These are phyloP conservation scores for Flaveria linearis DNA, from an alignment of 129 eudicot species.

Conservation along the genomic window DNA sequence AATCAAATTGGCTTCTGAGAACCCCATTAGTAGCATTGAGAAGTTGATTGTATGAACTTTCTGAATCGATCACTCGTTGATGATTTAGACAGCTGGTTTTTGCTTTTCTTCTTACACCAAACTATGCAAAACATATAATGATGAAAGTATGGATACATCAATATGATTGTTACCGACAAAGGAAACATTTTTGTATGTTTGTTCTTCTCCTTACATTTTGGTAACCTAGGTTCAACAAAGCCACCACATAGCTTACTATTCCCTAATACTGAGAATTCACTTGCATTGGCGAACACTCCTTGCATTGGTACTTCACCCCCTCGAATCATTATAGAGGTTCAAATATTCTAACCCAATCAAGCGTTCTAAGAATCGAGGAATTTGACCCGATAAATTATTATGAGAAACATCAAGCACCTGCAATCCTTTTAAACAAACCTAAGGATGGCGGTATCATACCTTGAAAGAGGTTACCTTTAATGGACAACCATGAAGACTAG, in stretches of 20 bases:
- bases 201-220: neutral
- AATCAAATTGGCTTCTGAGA: slow-evolving; percentile 29
- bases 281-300: slow-evolving; percentile 17
- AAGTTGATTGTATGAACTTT: slow-evolving; percentile 28
- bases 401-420: slow-evolving; percentile 7
- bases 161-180: neutral
- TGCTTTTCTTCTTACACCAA: slow-evolving; percentile 24
- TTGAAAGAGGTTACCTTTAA: neutral
- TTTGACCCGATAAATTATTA: slow-evolving; percentile 14
- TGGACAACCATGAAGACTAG: neutral
- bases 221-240: slow-evolving; percentile 17
- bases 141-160: neutral
- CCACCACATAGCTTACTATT: slow-evolving; percentile 20
- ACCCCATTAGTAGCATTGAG: slow-evolving; percentile 41
- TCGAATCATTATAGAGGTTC: slow-evolving; percentile 8
- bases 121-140: neutral
- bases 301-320: slow-evolving; percentile 9
- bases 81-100: neutral
- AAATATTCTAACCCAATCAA: neutral
- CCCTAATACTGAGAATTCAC: neutral
- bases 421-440: slow-evolving; percentile 11
- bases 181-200: neutral
- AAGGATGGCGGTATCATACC: slow-evolving; percentile 24
- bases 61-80: neutral
- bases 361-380: slow-evolving; percentile 5